Base-by-base conservation (phyloP, 371 early-diverging fungal genomes). In the Apophysomyces sp. region DNA sequence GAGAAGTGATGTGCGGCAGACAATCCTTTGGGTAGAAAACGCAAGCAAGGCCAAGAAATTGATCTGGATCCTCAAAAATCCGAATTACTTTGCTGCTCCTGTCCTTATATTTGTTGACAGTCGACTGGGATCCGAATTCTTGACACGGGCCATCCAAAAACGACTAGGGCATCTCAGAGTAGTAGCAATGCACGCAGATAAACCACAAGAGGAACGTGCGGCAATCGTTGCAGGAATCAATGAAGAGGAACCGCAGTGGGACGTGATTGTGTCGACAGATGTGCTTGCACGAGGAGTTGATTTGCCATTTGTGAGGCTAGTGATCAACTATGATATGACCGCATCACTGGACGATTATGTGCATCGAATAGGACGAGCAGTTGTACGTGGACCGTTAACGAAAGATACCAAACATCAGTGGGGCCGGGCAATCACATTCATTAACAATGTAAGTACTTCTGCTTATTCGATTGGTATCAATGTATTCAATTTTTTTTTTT, bases 261-360 rank as follows among this genome's bases (percentile, higher is more conserved):
- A 77, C 58, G 73, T 86, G 0, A 61, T 85, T 4, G 84, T 86
- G 1, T 71, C 86, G 1, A 86, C 86, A 2, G 86, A 84, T 34
- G 61, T 85, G 2, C 58, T 86, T 26, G 80, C 85, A 28, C 76
- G 86, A 28, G 86, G 86, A 6, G 62, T 86, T 13, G 72, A 85
- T 61, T 69, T 86, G 7, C 71, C 76, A 7, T 37, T 37, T 37
- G 86, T 85, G 1, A 68, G 72, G 9, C 69, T 83, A 24, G 82
- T 86, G 27, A 80, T 86, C 54, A 83, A 83, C 57, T 86, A 85
- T 70, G 86, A 86, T 53, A 86, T 86, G 86, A 78, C 87, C 2
- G 64, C 76, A 6, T 72, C 85, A 1, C 56, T 87, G 28, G 77
- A 77, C 15, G 84, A 84, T 44, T 87, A 87, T 66, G 72, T 83